A percentile compares a stretch with the other conserved stretches of the same genome.
These are phyloP conservation scores for Beta lomatogona DNA, from an alignment of 179 eudicot species.

Conservation along the genomic window DNA sequence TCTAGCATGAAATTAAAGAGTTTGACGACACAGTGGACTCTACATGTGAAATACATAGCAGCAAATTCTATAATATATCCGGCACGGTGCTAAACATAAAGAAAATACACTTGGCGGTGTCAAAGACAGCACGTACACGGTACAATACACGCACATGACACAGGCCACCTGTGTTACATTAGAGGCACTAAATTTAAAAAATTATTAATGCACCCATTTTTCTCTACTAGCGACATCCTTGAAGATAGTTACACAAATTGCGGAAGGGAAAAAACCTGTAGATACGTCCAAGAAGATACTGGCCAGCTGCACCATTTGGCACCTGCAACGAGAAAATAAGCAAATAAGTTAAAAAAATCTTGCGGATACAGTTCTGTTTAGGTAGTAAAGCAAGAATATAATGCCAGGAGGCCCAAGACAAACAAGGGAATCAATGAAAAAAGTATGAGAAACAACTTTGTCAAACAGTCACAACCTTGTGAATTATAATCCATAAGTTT, in stretches of 20 bases:
- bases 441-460: not conserved
- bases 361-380: not conserved
- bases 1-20: not conserved
- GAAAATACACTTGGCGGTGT: too few relatives aligned
- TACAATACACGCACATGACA: not conserved
- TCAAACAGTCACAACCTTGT: not conserved
- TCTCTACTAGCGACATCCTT: not conserved
- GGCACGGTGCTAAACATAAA: not conserved
- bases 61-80: not conserved
- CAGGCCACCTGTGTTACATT: not conserved
- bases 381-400: not conserved
- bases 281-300: slow-evolving; percentile 96
- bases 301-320: slow-evolving; percentile 99
- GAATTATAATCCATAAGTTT: not conserved
- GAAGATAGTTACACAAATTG: not conserved
- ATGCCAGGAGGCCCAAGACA: slow-evolving; percentile 1
- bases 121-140: not conserved
- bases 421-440: not conserved
- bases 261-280: slow-evolving; percentile 57
- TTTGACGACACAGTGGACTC: not conserved
- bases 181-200: not conserved
- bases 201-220: not conserved
- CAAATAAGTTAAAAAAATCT: not conserved
- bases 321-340: slow-evolving; percentile 49
- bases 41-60: not conserved